Evolutionary conservation across 805 yeast genomes (phyloP).

Genomic region (Metschnikowia borealis): DNA sequence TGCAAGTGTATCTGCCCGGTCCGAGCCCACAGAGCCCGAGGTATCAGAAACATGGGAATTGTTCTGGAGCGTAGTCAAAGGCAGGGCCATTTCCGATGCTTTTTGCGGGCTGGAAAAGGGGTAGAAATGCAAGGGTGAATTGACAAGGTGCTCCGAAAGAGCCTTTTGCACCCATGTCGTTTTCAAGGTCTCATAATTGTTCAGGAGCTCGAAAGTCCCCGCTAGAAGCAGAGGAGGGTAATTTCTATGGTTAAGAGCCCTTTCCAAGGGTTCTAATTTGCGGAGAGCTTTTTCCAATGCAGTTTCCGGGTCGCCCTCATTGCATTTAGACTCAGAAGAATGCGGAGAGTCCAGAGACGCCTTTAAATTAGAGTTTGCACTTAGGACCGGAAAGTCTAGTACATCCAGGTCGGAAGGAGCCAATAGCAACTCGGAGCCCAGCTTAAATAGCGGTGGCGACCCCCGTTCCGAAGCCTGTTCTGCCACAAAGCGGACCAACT

Average conservation of each 20-base stretch:
- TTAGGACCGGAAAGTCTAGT: too few relatives aligned
- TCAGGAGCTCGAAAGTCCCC: constrained; percentile 25
- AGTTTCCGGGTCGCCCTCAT: too few relatives aligned
- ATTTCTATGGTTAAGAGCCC: constrained; percentile 49
- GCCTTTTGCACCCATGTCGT: constrained; percentile 9
- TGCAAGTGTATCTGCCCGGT: neutral
- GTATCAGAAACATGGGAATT: neutral
- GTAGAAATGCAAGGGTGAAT: neutral
- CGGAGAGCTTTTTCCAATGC: neutral
- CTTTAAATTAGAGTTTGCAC: too few relatives aligned
- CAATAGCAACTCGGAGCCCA: too few relatives aligned
- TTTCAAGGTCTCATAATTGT: constrained; percentile 18
- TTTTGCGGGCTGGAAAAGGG: neutral
- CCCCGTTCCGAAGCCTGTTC: neutral
- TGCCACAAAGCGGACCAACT: constrained; percentile 15
- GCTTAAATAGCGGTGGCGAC: too few relatives aligned
- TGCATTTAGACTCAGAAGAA: too few relatives aligned
- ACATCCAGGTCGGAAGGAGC: too few relatives aligned
- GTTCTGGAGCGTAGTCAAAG: neutral
- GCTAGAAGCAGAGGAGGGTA: constrained; percentile 43
- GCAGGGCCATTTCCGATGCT: neutral
- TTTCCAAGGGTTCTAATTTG: constrained; percentile 22
- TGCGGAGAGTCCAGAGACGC: too few relatives aligned
- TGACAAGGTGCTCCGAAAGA: constrained; percentile 8
- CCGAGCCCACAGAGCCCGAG: neutral